These are phyloP conservation scores for Coffea humblotiana DNA, from an alignment of 305 asterid genomes.

Conservation along the genomic window DNA sequence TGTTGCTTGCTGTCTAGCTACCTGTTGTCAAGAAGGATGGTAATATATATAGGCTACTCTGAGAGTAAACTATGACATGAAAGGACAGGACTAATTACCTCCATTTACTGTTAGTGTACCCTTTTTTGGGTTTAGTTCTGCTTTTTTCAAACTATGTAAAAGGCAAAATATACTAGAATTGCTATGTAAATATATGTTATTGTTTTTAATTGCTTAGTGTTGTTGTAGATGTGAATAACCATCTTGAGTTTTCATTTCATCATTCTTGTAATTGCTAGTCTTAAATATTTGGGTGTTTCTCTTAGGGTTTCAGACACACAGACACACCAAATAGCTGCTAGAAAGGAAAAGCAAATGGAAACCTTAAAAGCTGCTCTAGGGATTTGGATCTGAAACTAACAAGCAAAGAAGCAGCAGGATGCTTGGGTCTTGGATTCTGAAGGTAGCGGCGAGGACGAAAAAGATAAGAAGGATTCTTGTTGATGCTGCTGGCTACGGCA, in stretches of 20 bases:
- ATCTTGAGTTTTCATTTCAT: too few species aligned
- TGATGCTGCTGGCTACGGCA: slow-evolving; percentile 22
- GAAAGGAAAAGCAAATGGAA: slow-evolving; percentile 89
- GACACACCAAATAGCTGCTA: slow-evolving; percentile 85
- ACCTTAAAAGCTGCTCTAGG: slow-evolving; percentile 85
- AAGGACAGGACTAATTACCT: not conserved
- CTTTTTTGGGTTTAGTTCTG: not conserved
- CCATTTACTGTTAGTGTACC: not conserved
- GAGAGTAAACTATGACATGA: too few species aligned
- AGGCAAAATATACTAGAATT: not conserved
- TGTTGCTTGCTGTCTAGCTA: too few species aligned
- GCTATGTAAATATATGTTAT: not conserved
- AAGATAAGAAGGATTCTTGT: slow-evolving; percentile 28
- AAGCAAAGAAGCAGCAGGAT: slow-evolving; percentile 39
- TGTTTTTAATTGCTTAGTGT: not conserved
- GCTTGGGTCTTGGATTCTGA: slow-evolving; percentile 32
- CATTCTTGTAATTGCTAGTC: not conserved
- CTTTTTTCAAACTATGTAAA: too few species aligned
- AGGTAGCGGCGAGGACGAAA: slow-evolving; percentile 43
- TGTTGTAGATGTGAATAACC: not conserved
- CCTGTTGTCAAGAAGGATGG: too few species aligned
- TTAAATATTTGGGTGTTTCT: slow-evolving; percentile 9
- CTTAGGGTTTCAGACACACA: slow-evolving; percentile 79
- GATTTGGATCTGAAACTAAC: slow-evolving; percentile 61
- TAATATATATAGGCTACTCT: too few species aligned